Evolutionary conservation across 2,329 filamentous ascomycete genomes (phyloP), one percentile per base, ranked within the genome.

Genomic region (Microcyclospora pomicola): DNA sequence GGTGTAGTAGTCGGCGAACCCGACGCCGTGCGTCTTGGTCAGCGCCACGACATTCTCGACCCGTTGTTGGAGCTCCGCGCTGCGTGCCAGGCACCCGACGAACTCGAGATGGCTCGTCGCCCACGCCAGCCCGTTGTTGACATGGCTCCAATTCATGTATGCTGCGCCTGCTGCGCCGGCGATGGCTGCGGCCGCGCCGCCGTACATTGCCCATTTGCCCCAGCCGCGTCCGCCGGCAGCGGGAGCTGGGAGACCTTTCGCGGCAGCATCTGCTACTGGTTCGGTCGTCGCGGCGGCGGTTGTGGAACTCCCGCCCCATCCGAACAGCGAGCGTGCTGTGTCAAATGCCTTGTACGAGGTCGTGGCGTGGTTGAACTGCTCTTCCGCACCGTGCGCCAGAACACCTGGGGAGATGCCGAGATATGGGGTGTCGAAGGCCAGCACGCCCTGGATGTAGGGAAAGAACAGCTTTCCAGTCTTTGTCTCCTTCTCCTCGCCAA

Each of bases 371-470:
- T 79, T 80, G 62, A 88, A 88, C 51, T 94, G 85, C 31, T 75
- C 79, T 65, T 96, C 86, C 5, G 88, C 87, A 42, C 80, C 77
- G 57, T 88, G 81, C 3, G 83, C 82, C n/a, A 91, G 78, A 2
- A 91, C 81, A 16, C 82, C 80, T 0, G 83, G 82, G 15, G 79
- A 75, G 46, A 87, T 85, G 40, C 82, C 82, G 1, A 91, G 71
- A 58, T 82, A 98, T 1, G 91, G 91, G 1, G 91, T 98, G 62
- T 96, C 88, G 57, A 95, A 94, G 36, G 87, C 84, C 34, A 96
- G 72, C 15, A 96, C 75, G 47, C 82, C 88, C 59, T 88, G 82
- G 48, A 96, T 77, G 59, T 86, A 88, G 1, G 88, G 88, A 58
- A 95, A 96, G 80, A 95, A 88, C 56, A 92, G 42, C 12, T 9